Base-by-base conservation (phyloP, 257 asterid genomes). In the Solanum sejunctum region DNA sequence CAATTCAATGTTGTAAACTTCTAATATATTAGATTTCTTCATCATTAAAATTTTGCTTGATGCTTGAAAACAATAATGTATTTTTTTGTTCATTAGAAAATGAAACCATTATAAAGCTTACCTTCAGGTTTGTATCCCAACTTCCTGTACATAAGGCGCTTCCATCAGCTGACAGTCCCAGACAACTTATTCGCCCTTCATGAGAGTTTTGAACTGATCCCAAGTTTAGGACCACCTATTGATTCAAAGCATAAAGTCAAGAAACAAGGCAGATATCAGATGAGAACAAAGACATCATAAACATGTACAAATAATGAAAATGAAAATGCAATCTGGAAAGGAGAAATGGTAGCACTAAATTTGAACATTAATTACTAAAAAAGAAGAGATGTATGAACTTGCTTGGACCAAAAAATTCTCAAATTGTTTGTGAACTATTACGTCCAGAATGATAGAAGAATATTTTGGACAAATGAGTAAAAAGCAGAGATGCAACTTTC, bases 91-190 rank as follows among this genome's bases (percentile, higher is more conserved):
- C 61, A 49, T 75, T 75, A 49, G 61, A 32, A 49, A 47, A 13
- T 21, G 17, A 80, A 64, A 78, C 20, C 56, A 71, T 57, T 13
- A 23, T 6, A 80, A 28, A 67, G 16, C 49, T 78, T 69, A 97
- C 99, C 98, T 97, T 95, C 84, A 97, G 92, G 91, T 92, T 97
- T 80, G 98, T 90, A 88, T 97, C 99, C 90, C 85, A 95, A 87
- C 99, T 97, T 88, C 99, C 99, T 84, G 98, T 95, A 92, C 98
- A 97, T 88, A 97, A 90, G 85, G 98, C 98, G 83, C 98, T 95
- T 60, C 99, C 99, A 88, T 97, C 99, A 60, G 97, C 97, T 51
- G 99, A 97, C 78, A 97, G 88, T 77, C 97, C 98, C 88, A 97
- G 88, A 88, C 98, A 97, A 91, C 90, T 95, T 81, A 97, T 90